Percentiles rank a stretch among this genome's conserved stretches.
phyloP scores from a whole-genome alignment of 805 yeast genomes.

The Hanseniaspora valbyensis region DNA sequence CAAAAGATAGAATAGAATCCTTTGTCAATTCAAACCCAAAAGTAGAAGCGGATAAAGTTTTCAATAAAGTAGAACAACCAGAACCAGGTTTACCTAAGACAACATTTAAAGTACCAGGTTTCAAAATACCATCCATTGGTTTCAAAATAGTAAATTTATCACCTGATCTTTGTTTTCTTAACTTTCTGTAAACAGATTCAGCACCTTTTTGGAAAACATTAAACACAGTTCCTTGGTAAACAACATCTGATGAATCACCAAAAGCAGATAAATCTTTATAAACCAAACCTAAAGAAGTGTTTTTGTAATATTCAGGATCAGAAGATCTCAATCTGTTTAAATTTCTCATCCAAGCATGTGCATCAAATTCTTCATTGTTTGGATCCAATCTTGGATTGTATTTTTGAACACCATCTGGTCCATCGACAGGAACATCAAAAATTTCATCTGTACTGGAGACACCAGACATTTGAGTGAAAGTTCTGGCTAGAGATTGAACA shows the following conservation, averaged over 20 bases:
- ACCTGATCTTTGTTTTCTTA: slow-evolving; percentile 21
- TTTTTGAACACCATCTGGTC: background rate
- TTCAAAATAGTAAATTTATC: slow-evolving; percentile 37
- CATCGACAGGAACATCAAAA: slow-evolving; percentile 5
- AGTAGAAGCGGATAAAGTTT: slow-evolving; percentile 44
- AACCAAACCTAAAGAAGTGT: slow-evolving; percentile 45
- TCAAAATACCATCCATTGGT: slow-evolving; percentile 44
- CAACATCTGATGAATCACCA: slow-evolving; percentile 50
- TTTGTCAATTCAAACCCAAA: slow-evolving; percentile 43
- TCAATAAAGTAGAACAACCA: slow-evolving; percentile 54
- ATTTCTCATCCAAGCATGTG: slow-evolving; percentile 55
- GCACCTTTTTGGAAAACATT: slow-evolving; percentile 31
- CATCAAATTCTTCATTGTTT: slow-evolving; percentile 40
- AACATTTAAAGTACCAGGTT: slow-evolving; percentile 59
- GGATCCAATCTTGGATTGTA: slow-evolving; percentile 48
- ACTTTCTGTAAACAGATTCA: slow-evolving; percentile 17
- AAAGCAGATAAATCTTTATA: slow-evolving; percentile 50
- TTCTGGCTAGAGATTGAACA: slow-evolving; percentile 11
- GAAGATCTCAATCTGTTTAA: slow-evolving; percentile 40
- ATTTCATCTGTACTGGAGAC: background rate
- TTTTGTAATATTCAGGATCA: slow-evolving; percentile 52
- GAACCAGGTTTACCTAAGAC: slow-evolving; percentile 75
- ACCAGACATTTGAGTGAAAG: slow-evolving; percentile 4
- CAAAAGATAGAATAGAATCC: slow-evolving; percentile 39
- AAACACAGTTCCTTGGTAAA: slow-evolving; percentile 53